Percentiles rank a stretch among this genome's conserved stretches.
phyloP scores from a whole-genome alignment of 169 alveolate species.

The Theileria luwenshuni region DNA sequence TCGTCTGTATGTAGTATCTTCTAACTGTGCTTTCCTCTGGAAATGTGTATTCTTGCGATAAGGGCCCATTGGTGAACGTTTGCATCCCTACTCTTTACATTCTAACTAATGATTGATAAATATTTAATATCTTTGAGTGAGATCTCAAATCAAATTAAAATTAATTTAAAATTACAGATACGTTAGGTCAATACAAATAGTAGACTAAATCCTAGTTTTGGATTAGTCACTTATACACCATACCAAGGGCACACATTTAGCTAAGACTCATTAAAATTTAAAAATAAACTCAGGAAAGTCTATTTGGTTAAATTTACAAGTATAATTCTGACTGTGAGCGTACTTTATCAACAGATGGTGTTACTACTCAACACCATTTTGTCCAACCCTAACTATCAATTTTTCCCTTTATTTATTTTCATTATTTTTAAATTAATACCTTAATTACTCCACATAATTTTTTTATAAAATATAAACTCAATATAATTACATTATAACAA shows the following conservation, averaged over 20 bases:
- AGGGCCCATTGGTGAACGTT: conserved; percentile 1
- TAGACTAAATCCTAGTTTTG: background rate
- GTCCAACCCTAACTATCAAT: background rate
- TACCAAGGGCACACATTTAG: background rate
- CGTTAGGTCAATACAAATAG: no score
- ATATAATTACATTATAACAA: no score
- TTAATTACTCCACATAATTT: background rate
- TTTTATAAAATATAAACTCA: background rate
- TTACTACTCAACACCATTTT: no score
- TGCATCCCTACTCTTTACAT: conserved; percentile 14
- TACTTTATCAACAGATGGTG: no score
- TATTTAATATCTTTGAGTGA: background rate
- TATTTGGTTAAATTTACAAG: background rate
- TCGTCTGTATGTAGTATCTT: conserved; percentile 54
- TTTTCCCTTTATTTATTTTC: background rate
- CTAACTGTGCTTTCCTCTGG: conserved; percentile 50
- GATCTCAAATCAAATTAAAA: background rate
- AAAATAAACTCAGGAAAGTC: background rate
- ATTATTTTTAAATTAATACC: background rate
- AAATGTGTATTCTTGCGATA: conserved; percentile 21
- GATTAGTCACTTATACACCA: background rate
- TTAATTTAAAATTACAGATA: background rate
- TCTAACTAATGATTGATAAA: background rate
- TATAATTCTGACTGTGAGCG: background rate
- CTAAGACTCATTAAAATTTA: background rate